phyloP scores from a whole-genome alignment of 225 moss, liverwort and hornwort species.

The Physcomitrium patens region DNA sequence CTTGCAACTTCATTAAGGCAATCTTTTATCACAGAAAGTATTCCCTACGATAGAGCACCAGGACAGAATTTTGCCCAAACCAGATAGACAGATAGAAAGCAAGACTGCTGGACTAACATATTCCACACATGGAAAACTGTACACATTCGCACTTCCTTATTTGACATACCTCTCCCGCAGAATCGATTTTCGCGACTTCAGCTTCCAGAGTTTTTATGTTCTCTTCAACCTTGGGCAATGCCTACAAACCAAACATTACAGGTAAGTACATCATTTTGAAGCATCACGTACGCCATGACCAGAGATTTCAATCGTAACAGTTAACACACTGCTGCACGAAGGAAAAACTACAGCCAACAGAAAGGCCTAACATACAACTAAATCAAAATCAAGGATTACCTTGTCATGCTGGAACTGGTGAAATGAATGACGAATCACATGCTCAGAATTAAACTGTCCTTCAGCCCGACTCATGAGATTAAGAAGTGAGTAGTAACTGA shows the following conservation, averaged over 20 bases:
- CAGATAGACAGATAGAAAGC: constrained; percentile 1
- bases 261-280: constrained; percentile 11
- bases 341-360: constrained; percentile 9
- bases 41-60: neutral
- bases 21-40: neutral
- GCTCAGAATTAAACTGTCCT: constrained; percentile 86
- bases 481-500: constrained; percentile 93
- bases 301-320: neutral
- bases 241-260: constrained; percentile 49
- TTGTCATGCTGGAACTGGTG: constrained; percentile 98
- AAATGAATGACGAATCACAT: constrained; percentile 91
- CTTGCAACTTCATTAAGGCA: neutral
- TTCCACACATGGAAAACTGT: neutral
- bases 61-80: constrained; percentile 8
- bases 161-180: constrained; percentile 69
- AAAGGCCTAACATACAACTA: constrained; percentile 11
- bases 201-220: constrained; percentile 74
- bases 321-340: neutral
- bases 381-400: constrained; percentile 41
- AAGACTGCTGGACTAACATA: neutral
- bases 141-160: constrained; percentile 2
- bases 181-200: constrained; percentile 79
- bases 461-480: constrained; percentile 98
- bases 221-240: constrained; percentile 80
- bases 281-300: constrained; percentile 4